Percentiles rank a stretch among this genome's conserved stretches.
These are phyloP conservation scores for Solanum sitiens DNA, from an alignment of 257 asterid species.

Conservation along the genomic window DNA sequence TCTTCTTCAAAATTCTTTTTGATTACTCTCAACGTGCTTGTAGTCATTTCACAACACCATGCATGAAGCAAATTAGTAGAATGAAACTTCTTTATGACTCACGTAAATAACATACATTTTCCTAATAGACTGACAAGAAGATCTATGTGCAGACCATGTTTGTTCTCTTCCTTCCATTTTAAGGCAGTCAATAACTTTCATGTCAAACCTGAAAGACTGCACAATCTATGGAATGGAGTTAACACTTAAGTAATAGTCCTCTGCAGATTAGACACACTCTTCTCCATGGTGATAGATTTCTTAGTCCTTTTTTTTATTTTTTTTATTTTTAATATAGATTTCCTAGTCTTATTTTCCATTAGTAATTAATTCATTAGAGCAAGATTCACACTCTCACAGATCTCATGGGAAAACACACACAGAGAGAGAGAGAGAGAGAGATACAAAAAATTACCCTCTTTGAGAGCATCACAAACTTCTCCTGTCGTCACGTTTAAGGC, in stretches of 20 bases:
- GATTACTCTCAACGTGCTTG: neutral
- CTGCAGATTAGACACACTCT: neutral
- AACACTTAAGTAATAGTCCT: neutral
- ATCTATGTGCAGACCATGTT: neutral
- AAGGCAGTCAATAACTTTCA: neutral
- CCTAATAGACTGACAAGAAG: neutral
- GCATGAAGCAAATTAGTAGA: neutral
- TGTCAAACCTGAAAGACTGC: neutral
- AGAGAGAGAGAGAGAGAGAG: neutral
- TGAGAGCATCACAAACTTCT: constrained; percentile 78
- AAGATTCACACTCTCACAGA: neutral
- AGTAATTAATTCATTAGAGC: neutral
- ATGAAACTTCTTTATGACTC: neutral
- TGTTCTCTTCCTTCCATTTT: neutral
- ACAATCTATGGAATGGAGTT: neutral
- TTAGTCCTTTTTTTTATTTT: neutral
- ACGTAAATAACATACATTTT: neutral
- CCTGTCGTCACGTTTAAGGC: constrained; percentile 83
- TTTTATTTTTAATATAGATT: neutral
- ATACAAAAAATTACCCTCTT: constrained; percentile 40
- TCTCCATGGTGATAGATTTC: neutral
- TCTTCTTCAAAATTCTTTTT: neutral
- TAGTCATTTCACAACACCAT: neutral
- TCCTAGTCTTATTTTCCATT: neutral
- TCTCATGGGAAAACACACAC: neutral